Conservation (phyloP, 2,329 filamentous ascomycete genomes). For the Epichloe amarillans region DNA sequence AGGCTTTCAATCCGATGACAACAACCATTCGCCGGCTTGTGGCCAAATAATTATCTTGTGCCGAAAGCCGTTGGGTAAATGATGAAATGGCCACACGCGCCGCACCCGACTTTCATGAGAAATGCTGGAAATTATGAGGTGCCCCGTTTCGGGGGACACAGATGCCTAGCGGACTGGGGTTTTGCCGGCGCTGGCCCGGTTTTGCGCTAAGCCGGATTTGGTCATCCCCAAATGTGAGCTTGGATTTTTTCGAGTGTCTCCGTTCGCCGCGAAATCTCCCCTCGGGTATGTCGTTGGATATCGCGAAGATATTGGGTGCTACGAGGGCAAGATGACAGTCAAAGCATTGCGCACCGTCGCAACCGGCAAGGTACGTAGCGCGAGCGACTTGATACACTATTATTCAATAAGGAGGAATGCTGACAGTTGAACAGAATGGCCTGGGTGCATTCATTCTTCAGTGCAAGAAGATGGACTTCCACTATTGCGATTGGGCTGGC, state of each 20-base stretch:
- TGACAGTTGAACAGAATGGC: conserved; percentile 57
- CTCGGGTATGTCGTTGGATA: conserved; percentile 10
- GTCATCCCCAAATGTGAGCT: conserved; percentile 1
- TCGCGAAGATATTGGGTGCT: conserved; percentile 15
- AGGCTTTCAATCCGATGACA: neutral
- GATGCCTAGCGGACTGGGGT: neutral
- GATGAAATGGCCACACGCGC: conserved; percentile 6
- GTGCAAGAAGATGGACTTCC: conserved; percentile 90
- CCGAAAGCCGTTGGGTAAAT: neutral
- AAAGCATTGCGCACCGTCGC: conserved; percentile 39
- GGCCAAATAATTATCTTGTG: neutral
- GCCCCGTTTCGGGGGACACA: conserved; percentile 1
- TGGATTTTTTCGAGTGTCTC: conserved; percentile 5
- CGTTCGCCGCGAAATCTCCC: conserved; percentile 8
- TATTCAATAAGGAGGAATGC: conserved; percentile 1
- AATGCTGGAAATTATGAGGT: conserved; percentile 10
- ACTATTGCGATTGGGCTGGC: conserved; percentile 94
- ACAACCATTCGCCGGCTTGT: neutral
- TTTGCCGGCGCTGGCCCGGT: conserved; percentile 12
- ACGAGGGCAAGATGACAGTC: conserved; percentile 38
- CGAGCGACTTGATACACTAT: neutral
- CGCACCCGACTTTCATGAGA: conserved; percentile 3
- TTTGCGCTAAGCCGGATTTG: conserved; percentile 14
- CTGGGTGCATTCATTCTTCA: conserved; percentile 93
- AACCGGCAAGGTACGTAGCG: conserved; percentile 33